These are phyloP conservation scores for Colletotrichum karsti DNA, from an alignment of 2,329 filamentous ascomycete genomes.

Conservation along the genomic window DNA sequence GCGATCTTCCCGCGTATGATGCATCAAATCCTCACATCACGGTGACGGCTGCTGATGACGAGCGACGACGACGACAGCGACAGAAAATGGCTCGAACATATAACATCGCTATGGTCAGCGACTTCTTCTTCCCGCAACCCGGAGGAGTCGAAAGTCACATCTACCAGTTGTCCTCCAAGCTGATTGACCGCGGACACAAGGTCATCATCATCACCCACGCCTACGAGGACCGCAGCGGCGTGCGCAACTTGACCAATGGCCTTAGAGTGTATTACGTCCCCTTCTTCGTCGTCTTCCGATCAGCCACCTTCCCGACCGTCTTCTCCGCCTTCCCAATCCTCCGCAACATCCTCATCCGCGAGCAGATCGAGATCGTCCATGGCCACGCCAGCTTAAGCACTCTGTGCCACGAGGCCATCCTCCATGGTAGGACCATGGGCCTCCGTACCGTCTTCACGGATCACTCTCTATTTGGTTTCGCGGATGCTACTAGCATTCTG, in stretches of 20 bases:
- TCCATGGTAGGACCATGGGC: conserved; percentile 96
- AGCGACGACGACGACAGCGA: too few relatives aligned
- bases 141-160: conserved; percentile 98
- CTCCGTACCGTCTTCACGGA: conserved; percentile 96
- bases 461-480: conserved; percentile 96
- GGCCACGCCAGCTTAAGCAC: conserved; percentile 95
- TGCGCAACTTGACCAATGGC: conserved; percentile 96
- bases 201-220: conserved; percentile 98
- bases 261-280: conserved; percentile 98
- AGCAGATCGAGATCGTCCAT: conserved; percentile 96
- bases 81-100: conserved; percentile 55
- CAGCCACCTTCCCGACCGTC: conserved; percentile 92
- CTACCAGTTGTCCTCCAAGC: conserved; percentile 95
- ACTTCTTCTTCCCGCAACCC: conserved; percentile 99
- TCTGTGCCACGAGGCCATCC: conserved; percentile 91
- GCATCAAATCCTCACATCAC: background rate
- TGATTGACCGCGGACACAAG: conserved; percentile 97
- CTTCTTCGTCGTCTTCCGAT: conserved; percentile 94
- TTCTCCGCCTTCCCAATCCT: conserved; percentile 99
- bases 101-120: conserved; percentile 91
- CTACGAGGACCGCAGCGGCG: conserved; percentile 88
- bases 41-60: conserved; percentile 7
- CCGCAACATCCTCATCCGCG: conserved; percentile 92
- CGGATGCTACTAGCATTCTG: conserved; percentile 93
- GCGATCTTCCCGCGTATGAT: background rate